phyloP scores from a whole-genome alignment of 2,329 filamentous ascomycete genomes.

The Arthrocladium fulminans region DNA sequence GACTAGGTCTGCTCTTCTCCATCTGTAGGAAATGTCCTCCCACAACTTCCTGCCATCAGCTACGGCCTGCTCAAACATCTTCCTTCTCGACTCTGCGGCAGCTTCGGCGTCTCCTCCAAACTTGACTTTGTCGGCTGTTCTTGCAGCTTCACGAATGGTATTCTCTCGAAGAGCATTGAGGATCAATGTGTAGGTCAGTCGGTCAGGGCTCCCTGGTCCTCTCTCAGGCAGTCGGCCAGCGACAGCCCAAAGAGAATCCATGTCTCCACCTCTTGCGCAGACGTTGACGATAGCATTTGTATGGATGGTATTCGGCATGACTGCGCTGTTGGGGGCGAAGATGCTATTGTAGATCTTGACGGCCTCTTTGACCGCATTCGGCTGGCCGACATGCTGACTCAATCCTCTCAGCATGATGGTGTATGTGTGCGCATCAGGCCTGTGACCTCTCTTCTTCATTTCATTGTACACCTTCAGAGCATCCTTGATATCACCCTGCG shows the following conservation, averaged over 20 bases:
- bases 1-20: slow-evolving; percentile 59
- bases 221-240: slow-evolving; percentile 60
- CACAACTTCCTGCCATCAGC: slow-evolving; percentile 66
- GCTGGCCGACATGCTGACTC: slow-evolving; percentile 48
- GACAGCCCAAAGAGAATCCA: slow-evolving; percentile 73
- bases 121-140: slow-evolving; percentile 20
- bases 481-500: slow-evolving; percentile 48
- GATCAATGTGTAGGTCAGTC: slow-evolving; percentile 71
- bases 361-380: slow-evolving; percentile 57
- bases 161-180: slow-evolving; percentile 61
- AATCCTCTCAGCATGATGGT: slow-evolving; percentile 74
- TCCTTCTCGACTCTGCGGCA: slow-evolving; percentile 22
- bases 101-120: slow-evolving; percentile 1
- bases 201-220: slow-evolving; percentile 56
- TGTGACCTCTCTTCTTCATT: slow-evolving; percentile 91
- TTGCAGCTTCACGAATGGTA: slow-evolving; percentile 24
- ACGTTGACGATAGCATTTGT: slow-evolving; percentile 81
- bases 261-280: slow-evolving; percentile 63
- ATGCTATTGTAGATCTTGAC: slow-evolving; percentile 71
- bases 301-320: slow-evolving; percentile 70
- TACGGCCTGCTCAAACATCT: slow-evolving; percentile 38
- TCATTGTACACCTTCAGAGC: slow-evolving; percentile 86
- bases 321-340: slow-evolving; percentile 49
- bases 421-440: slow-evolving; percentile 73
- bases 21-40: slow-evolving; percentile 68